These are phyloP conservation scores for Tetraselmis striata DNA, from an alignment of 139 green algal genomes.

Conservation along the genomic window DNA sequence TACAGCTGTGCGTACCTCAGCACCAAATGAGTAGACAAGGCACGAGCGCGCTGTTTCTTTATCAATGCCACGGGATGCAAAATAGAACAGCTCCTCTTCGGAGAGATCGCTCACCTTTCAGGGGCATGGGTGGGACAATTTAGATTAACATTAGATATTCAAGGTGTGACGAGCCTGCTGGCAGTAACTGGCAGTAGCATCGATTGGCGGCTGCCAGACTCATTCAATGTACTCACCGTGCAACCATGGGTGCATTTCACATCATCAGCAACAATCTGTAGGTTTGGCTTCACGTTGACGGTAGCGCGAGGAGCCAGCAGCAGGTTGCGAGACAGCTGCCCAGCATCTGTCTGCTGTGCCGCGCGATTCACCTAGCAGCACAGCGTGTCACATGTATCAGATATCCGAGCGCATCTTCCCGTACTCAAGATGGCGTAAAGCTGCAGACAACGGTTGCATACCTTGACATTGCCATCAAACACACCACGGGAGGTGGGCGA, in stretches of 20 bases:
- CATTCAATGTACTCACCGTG: conserved; percentile 60
- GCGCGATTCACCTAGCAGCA: conserved; percentile 66
- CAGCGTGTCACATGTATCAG: too few species aligned
- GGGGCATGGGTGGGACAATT: too few species aligned
- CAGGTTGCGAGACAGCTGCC: conserved; percentile 91
- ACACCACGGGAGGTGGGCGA: conserved; percentile 67
- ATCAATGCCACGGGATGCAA: conserved; percentile 80
- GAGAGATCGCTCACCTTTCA: conserved; percentile 80
- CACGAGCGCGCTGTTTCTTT: conserved; percentile 56
- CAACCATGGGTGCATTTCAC: conserved; percentile 98
- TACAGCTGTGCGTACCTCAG: conserved; percentile 52
- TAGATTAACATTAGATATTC: too few species aligned
- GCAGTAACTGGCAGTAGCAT: too few species aligned
- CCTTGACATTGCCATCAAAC: conserved; percentile 95
- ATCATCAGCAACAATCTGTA: conserved; percentile 98
- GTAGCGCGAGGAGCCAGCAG: conserved; percentile 86
- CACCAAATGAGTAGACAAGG: conserved; percentile 85
- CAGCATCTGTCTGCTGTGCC: conserved; percentile 92
- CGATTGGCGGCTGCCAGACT: too few species aligned
- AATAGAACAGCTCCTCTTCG: conserved; percentile 98
- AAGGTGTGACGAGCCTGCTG: too few species aligned
- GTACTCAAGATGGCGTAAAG: too few species aligned
- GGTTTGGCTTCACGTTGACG: conserved; percentile 96
- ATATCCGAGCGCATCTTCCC: too few species aligned
- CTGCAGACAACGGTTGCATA: too few species aligned